Percentiles rank a stretch among this genome's conserved stretches.
These are phyloP conservation scores for Pythium dissotocum DNA, from an alignment of 352 stramenopile species.

Conservation along the genomic window DNA sequence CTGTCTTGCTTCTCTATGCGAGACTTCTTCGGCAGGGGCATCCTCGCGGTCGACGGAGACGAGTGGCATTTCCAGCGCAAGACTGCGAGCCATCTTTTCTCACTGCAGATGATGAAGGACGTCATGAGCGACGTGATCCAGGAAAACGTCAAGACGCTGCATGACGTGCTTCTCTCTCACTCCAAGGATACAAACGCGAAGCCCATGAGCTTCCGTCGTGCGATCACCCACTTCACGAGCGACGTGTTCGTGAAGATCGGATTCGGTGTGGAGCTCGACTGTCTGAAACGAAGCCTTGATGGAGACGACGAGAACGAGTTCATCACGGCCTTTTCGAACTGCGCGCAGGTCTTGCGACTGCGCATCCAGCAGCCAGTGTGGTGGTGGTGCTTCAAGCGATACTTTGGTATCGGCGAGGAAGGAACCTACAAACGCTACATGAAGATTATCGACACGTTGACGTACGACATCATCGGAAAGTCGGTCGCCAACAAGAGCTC, in stretches of 20 bases:
- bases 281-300: slow-evolving; percentile 23
- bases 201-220: slow-evolving; percentile 15
- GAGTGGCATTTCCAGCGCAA: slow-evolving; percentile 68
- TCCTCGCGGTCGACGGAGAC: slow-evolving; percentile 64
- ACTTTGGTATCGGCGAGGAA: slow-evolving; percentile 39
- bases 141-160: slow-evolving; percentile 21
- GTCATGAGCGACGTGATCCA: slow-evolving; percentile 35
- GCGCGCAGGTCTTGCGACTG: slow-evolving; percentile 14
- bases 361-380: slow-evolving; percentile 39
- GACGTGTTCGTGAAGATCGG: slow-evolving; percentile 64
- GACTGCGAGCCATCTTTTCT: slow-evolving; percentile 87
- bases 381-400: slow-evolving; percentile 44
- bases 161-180: slow-evolving; percentile 16
- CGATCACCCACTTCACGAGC: slow-evolving; percentile 39
- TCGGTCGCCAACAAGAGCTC: slow-evolving; percentile 36
- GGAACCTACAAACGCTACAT: slow-evolving; percentile 39
- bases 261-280: slow-evolving; percentile 56
- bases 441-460: slow-evolving; percentile 42
- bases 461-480: slow-evolving; percentile 49
- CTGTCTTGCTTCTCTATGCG: slow-evolving; percentile 29
- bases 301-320: slow-evolving; percentile 26
- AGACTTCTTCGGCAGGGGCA: slow-evolving; percentile 59
- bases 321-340: slow-evolving; percentile 21
- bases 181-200: neutral
- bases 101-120: slow-evolving; percentile 46